Base-by-base conservation (phyloP, 2,329 filamentous ascomycete species). In the Alternaria viburni region DNA sequence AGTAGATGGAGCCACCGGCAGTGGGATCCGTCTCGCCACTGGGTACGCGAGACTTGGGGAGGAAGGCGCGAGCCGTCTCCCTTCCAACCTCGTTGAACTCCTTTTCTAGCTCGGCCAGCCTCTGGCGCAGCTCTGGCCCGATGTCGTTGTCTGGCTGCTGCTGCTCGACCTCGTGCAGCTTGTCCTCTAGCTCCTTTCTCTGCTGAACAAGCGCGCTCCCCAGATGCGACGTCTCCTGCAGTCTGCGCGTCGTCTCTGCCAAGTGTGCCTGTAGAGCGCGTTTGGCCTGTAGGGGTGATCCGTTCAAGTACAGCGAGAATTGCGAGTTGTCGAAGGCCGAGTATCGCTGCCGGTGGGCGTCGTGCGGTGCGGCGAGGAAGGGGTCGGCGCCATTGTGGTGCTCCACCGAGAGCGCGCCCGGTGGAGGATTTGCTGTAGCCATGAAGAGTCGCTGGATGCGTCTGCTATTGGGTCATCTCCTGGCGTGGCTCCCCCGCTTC, bases 71-170 rank as follows among this genome's bases (percentile, higher is more conserved):
- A 46, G 95, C 93, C 51, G 92, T 96, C 78, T 98, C 95, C 66
- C 91, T 87, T 12, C 94, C 93, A 50, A 98, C 90, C 76, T 97
- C 94, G 78, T 97, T 95, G 82, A 96, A 98, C 75, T 99, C 96
- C 79, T 89, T 92, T 80, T 99, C 96, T 63, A 99, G 89, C 67
- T 97, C 93, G 13, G 89, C 86, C 57, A 99, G 86, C 81, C 92
- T 93, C 74, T 91, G 87, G 63, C 91, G 92, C 73, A 99, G 83
- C 69, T 97, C 94, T 4, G 92, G 89, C 0, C 90, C 90, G 55
- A 98, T 88, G 66, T 97, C 91, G 23, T 88, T 88, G 70, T 96
- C 76, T 57, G 74, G 70, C 57, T 92, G 85, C 63, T 93, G 86
- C 75, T 90, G 88, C 72, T 97, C 92, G 4, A 99, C 90, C 75